Conservation (phyloP, 2,329 filamentous ascomycete species). For the Colletotrichum eleusines region DNA sequence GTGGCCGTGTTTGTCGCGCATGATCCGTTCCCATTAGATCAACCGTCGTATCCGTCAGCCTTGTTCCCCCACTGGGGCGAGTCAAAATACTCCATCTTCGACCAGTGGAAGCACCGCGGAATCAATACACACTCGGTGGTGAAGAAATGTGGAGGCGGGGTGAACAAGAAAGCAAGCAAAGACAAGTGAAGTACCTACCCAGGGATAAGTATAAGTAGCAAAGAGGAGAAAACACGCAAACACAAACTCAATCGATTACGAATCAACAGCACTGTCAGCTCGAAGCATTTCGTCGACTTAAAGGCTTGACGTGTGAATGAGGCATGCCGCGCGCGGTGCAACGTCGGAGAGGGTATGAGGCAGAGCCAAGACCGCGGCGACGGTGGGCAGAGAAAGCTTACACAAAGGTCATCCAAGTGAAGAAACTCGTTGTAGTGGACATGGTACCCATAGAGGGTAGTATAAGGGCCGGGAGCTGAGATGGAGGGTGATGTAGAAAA, state of each 20-base stretch:
- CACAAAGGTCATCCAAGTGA: conserved; percentile 18
- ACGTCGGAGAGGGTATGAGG: no score
- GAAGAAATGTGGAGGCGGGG: no score
- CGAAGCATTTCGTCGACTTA: not conserved
- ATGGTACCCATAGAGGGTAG: not conserved
- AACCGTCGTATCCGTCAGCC: not conserved
- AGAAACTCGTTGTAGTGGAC: not conserved
- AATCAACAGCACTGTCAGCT: conserved; percentile 3
- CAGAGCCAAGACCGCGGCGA: no score
- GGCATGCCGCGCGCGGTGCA: no score
- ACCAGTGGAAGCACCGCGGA: not conserved
- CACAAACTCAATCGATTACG: conserved; percentile 20
- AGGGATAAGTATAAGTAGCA: conserved; percentile 1
- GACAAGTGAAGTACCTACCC: not conserved
- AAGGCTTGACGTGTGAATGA: not conserved
- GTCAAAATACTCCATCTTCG: not conserved
- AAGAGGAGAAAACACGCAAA: not conserved
- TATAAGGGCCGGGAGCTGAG: not conserved
- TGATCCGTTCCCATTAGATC: not conserved
- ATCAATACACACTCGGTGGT: not conserved
- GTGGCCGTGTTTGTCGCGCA: conserved; percentile 3
- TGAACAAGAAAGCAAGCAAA: not conserved
- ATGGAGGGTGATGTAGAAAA: not conserved
- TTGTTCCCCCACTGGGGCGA: conserved; percentile 9
- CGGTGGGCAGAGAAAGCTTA: conserved; percentile 33